phyloP scores from a whole-genome alignment of 1,284 basidiomycete genomes.

The Leccinum solheimii region DNA sequence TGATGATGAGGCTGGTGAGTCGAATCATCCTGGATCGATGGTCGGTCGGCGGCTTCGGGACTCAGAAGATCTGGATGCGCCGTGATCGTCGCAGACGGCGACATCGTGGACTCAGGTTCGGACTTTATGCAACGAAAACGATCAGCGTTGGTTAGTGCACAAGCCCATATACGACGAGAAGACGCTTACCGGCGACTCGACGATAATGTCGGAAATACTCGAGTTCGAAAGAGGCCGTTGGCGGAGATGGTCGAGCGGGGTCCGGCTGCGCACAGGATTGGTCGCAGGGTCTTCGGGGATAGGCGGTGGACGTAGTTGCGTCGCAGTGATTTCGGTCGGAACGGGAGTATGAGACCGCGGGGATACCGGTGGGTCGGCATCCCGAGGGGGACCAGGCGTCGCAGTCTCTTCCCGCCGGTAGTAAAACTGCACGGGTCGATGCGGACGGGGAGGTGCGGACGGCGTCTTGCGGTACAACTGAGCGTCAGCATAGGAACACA shows the following conservation, averaged over 20 bases:
- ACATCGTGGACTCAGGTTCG: slow-evolving; percentile 28
- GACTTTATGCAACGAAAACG: slow-evolving; percentile 20
- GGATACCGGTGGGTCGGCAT: slow-evolving; percentile 6
- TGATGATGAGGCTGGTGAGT: slow-evolving; percentile 20
- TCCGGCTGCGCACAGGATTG: slow-evolving; percentile 2
- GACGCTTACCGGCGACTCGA: slow-evolving; percentile 34
- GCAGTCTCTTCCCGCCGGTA: slow-evolving; percentile 16
- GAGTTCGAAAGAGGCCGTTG: slow-evolving; percentile 31
- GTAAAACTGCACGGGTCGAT: slow-evolving; percentile 20
- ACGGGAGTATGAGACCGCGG: slow-evolving; percentile 18
- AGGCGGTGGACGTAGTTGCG: not conserved
- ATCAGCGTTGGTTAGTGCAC: not conserved
- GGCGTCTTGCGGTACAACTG: slow-evolving; percentile 18
- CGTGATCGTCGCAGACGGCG: slow-evolving; percentile 14
- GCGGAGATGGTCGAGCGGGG: slow-evolving; percentile 29
- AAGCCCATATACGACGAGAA: not conserved
- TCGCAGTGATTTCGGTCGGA: slow-evolving; percentile 9
- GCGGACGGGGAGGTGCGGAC: slow-evolving; percentile 9
- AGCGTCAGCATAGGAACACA: slow-evolving; percentile 7
- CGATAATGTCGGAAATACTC: slow-evolving; percentile 36
- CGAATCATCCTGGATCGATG: slow-evolving; percentile 24
- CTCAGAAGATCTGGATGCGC: slow-evolving; percentile 30
- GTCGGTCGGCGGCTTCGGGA: slow-evolving; percentile 31
- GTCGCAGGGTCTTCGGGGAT: slow-evolving; percentile 6
- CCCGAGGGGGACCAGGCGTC: slow-evolving; percentile 20